Evolutionary conservation across 2,329 filamentous ascomycete genomes (phyloP), one percentile per base, ranked within the genome.

Genomic region (Claviceps paspali): DNA sequence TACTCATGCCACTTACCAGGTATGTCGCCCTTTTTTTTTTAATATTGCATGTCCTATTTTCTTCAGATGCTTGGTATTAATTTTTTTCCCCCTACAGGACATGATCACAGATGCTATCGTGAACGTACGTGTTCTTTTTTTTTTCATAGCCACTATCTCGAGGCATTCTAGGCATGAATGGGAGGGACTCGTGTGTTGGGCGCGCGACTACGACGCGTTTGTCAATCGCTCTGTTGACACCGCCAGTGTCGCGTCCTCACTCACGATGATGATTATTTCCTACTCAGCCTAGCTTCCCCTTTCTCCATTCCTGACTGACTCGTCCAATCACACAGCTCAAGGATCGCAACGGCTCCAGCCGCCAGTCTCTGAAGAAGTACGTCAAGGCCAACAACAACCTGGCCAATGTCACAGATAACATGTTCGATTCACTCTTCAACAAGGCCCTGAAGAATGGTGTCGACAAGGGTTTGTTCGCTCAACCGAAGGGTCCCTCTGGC

Each of bases 401-500:
- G 49, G 59, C 57, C 41, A 54, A 55, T 19, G 42, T 43, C 37
- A 53, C 57, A 45, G 59, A 72, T 55, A 65, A 65, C 52, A 74
- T 74, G 70, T 76, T 76, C 61, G 71, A 70, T 54, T 71, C 70
- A 43, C 79, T 86, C 52, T 85, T 92, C 75, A 91, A 91, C 76
- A 81, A 80, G 61, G 83, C 84, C 38, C 69, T 92, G 56, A 76
- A 80, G 63, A 64, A 68, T 42, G 86, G 86, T 59, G 85, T 87
- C 50, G 83, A 92, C 53, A 86, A 81, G 70, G 83, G 82, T 45
- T 71, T 82, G 52, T 94, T 94, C 57, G 72, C 78, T 54, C 85
- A 88, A 60, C 87, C 86, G 54, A 94, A 94, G 76, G 86, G 85
- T 52, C 71, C 84, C 42, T 94, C 86, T 45, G 86, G 86, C 43